Conservation (phyloP, 495 filamentous ascomycete genomes). For the Tuber aestivum region DNA sequence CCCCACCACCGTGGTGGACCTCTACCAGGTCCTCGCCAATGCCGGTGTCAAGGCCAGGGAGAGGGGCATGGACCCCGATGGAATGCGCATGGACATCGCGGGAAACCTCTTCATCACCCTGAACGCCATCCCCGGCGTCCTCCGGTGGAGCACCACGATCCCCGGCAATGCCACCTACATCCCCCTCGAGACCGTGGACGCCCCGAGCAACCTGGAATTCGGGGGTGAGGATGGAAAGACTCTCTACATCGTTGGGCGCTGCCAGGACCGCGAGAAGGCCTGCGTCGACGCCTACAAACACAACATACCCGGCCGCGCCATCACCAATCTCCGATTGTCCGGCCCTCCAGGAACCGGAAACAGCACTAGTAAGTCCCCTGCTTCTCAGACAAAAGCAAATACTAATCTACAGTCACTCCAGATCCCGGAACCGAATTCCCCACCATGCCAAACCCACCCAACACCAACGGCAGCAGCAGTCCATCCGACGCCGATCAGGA, state of each 20-base stretch:
- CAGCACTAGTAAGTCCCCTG: not conserved
- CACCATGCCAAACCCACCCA: not conserved
- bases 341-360: not conserved
- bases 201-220: constrained; percentile 29
- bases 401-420: not conserved
- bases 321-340: constrained; percentile 9
- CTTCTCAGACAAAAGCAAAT: not conserved
- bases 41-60: constrained; percentile 5
- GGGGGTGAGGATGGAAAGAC: constrained; percentile 32
- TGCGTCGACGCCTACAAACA: constrained; percentile 27
- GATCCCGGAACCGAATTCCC: not conserved
- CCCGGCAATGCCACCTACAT: not conserved
- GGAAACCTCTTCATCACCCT: constrained; percentile 25
- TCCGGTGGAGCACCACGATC: constrained; percentile 22
- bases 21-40: constrained; percentile 4
- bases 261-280: not conserved
- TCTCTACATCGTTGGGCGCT: constrained; percentile 24
- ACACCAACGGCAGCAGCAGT: not conserved
- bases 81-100: constrained; percentile 27
- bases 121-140: constrained; percentile 21
- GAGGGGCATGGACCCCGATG: constrained; percentile 22
- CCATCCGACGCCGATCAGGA: not conserved
- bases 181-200: constrained; percentile 14
- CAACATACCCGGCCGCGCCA: constrained; percentile 16
- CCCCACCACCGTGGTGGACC: constrained; percentile 18